A percentile compares a stretch with the other conserved stretches of the same genome.
Evolutionary conservation across 495 filamentous ascomycete species (phyloP).

Genomic region (Neurospora tetraspora): DNA sequence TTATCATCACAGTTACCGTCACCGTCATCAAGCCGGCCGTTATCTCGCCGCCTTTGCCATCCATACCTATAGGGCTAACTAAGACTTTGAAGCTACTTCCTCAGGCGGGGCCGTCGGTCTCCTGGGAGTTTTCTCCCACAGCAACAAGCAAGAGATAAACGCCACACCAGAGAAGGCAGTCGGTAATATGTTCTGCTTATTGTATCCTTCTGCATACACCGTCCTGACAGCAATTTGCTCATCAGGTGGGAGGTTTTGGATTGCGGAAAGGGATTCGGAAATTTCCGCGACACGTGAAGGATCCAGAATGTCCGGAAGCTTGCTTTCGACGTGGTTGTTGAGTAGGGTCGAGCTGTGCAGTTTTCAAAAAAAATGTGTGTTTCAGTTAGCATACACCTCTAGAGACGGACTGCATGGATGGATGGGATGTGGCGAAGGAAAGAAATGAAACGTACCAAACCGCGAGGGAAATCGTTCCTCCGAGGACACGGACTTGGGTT

Average conservation of each 20-base stretch:
- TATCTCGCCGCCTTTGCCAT: neutral
- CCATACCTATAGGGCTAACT: neutral
- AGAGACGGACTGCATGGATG: neutral
- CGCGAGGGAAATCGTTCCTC: constrained; percentile 37
- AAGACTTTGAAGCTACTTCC: neutral
- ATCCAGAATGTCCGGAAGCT: neutral
- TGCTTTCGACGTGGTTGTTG: constrained; percentile 3
- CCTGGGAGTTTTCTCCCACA: neutral
- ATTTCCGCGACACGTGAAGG: neutral
- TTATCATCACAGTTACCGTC: neutral
- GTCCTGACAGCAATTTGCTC: neutral
- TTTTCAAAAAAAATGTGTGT: neutral
- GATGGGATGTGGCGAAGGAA: neutral
- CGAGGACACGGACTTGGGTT: constrained; percentile 40
- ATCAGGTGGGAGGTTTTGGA: neutral
- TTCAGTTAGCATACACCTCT: neutral
- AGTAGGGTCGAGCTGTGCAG: constrained; percentile 3
- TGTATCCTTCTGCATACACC: constrained; percentile 1
- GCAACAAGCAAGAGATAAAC: neutral
- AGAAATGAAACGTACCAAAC: neutral
- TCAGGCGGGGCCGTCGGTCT: neutral
- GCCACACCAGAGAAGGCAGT: neutral
- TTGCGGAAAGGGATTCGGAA: constrained; percentile 3
- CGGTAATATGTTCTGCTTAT: constrained; percentile 1
- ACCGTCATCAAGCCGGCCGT: neutral